Conservation (phyloP, 108 stramenopile genomes). For the Nitzschia putrida region DNA sequence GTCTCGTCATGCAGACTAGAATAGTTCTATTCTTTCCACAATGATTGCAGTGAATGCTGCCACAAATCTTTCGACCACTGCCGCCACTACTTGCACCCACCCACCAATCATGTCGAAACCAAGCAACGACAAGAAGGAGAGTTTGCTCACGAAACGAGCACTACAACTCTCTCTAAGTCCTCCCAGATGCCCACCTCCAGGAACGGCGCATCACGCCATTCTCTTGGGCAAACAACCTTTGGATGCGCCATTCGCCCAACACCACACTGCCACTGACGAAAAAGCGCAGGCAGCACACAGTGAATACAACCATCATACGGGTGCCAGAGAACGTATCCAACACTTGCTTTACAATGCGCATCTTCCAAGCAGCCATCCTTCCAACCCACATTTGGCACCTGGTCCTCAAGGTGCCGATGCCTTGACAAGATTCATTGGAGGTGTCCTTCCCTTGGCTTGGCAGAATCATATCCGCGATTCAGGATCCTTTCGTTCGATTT, state of each 20-base stretch:
- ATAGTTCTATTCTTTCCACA: no score
- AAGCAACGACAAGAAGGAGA: neutral
- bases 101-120: neutral
- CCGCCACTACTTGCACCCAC: no score
- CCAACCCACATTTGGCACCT: conserved; percentile 37
- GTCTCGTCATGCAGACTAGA: no score
- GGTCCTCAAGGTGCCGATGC: conserved; percentile 44
- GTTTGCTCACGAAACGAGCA: conserved; percentile 55
- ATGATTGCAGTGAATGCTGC: no score
- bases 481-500: conserved; percentile 58
- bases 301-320: conserved; percentile 25
- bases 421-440: conserved; percentile 55
- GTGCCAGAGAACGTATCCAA: conserved; percentile 14
- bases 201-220: conserved; percentile 26
- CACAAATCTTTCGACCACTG: no score
- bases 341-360: conserved; percentile 14
- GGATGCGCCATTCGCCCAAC: conserved; percentile 1
- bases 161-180: conserved; percentile 58
- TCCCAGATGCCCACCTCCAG: conserved; percentile 60
- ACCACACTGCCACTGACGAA: conserved; percentile 12
- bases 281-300: neutral
- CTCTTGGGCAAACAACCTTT: neutral
- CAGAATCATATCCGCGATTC: conserved; percentile 64
- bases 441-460: conserved; percentile 46
- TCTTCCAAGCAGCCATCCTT: conserved; percentile 45